Conservation (phyloP, 169 alveolate species). For the Blepharisma undulans region DNA sequence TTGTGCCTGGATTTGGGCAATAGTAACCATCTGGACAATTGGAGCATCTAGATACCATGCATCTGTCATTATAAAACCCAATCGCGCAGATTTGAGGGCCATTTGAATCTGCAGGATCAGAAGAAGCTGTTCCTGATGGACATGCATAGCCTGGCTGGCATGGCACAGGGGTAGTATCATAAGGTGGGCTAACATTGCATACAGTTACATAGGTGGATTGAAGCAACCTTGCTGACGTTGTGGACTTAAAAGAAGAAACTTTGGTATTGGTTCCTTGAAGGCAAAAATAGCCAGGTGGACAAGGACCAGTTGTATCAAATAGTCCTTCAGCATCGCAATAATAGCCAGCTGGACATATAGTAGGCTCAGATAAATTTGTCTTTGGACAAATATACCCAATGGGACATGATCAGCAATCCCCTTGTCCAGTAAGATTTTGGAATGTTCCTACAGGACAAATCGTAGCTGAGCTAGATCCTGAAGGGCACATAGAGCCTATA, state of each 20-base stretch:
- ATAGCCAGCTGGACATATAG: slow-evolving; percentile 30
- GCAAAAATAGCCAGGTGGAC: slow-evolving; percentile 52
- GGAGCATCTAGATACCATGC: slow-evolving; percentile 37
- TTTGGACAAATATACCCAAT: slow-evolving; percentile 48
- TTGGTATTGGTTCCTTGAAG: slow-evolving; percentile 1
- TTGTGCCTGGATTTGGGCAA: slow-evolving; percentile 40
- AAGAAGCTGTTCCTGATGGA: slow-evolving; percentile 5
- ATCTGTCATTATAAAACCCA: slow-evolving; percentile 48
- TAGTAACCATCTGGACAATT: slow-evolving; percentile 50
- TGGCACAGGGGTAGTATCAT: slow-evolving; percentile 34
- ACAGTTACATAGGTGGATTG: not conserved
- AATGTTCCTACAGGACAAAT: slow-evolving; percentile 35
- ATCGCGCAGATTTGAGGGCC: slow-evolving; percentile 39
- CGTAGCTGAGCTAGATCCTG: not conserved
- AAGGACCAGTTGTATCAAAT: not conserved
- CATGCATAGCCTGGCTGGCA: slow-evolving; percentile 49
- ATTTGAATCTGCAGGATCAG: not conserved
- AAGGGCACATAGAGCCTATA: slow-evolving; percentile 46
- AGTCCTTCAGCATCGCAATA: slow-evolving; percentile 7
- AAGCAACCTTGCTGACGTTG: not conserved
- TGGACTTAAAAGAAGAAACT: not conserved
- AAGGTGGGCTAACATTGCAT: not conserved
- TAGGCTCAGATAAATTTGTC: not conserved
- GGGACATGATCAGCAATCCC: slow-evolving; percentile 35
- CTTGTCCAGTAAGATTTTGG: slow-evolving; percentile 36